phyloP scores from a whole-genome alignment of 2,329 filamentous ascomycete species.

The Fusarium sp. region DNA sequence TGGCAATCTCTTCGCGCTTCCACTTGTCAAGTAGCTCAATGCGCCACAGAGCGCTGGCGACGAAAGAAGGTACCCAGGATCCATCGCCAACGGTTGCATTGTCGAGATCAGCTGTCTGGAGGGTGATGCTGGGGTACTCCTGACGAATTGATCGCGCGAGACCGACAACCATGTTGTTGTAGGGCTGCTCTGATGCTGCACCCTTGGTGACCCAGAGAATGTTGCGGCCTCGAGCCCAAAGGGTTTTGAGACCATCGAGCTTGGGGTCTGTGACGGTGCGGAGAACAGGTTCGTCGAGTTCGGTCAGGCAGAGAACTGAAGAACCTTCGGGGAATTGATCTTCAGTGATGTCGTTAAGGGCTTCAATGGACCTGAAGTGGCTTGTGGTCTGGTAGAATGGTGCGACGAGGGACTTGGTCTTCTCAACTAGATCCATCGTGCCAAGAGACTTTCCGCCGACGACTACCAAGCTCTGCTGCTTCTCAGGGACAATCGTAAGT shows the following conservation, averaged over 20 bases:
- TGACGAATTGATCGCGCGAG: slow-evolving; percentile 9
- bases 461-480: background rate
- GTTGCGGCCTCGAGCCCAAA: background rate
- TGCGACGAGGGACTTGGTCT: background rate
- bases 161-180: slow-evolving; percentile 18
- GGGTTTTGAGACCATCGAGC: background rate
- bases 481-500: background rate
- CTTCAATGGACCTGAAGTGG: background rate
- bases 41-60: background rate
- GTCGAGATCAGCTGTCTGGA: slow-evolving; percentile 7
- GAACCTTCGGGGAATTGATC: background rate
- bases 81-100: background rate
- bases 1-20: slow-evolving; percentile 7
- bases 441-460: background rate
- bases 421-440: background rate
- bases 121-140: slow-evolving; percentile 3
- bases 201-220: slow-evolving; percentile 18
- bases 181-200: slow-evolving; percentile 3
- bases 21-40: slow-evolving; percentile 1
- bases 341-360: background rate
- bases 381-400: background rate
- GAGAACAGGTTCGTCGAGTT: slow-evolving; percentile 5
- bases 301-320: background rate
- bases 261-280: background rate
- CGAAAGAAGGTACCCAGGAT: background rate